Percentiles rank a stretch among this genome's conserved stretches.
These are phyloP conservation scores for Abortiporus biennis DNA, from an alignment of 1,284 basidiomycete genomes.

Conservation along the genomic window DNA sequence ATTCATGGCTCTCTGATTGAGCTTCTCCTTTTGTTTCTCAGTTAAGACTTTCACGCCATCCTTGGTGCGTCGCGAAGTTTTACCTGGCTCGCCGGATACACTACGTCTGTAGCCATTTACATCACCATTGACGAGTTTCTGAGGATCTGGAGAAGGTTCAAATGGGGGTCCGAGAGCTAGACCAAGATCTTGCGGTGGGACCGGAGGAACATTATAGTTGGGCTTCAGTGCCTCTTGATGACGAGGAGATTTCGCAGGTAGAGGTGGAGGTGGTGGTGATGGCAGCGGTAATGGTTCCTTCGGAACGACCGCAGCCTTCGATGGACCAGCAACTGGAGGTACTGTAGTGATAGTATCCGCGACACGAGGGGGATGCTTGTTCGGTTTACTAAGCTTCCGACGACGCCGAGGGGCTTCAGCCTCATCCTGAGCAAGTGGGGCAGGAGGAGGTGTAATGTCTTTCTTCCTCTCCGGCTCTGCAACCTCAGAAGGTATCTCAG, in stretches of 20 bases:
- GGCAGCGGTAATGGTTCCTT: background rate
- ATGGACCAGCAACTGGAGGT: constrained; percentile 2
- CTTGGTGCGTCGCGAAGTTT: constrained; percentile 14
- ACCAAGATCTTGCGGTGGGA: background rate
- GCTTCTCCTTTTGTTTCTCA: constrained; percentile 24
- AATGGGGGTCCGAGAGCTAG: constrained; percentile 14
- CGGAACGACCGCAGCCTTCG: background rate
- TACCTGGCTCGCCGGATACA: constrained; percentile 9
- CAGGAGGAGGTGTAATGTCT: constrained; percentile 9
- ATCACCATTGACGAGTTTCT: constrained; percentile 5
- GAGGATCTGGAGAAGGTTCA: constrained; percentile 10
- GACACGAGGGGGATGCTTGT: constrained; percentile 12
- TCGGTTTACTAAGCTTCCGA: constrained; percentile 20
- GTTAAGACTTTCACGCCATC: constrained; percentile 23
- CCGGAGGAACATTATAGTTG: no score
- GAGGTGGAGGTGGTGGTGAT: background rate
- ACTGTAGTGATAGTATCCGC: constrained; percentile 7
- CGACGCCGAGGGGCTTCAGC: constrained; percentile 2
- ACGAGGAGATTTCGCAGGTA: background rate
- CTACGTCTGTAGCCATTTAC: background rate
- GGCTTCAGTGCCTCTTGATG: background rate
- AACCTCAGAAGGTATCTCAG: no score
- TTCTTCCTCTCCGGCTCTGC: background rate
- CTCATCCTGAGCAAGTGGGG: background rate
- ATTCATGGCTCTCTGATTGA: no score